Percentiles rank a stretch among this genome's conserved stretches.
phyloP scores from a whole-genome alignment of 208 protist genomes.

The Trypanosoma vivax region DNA sequence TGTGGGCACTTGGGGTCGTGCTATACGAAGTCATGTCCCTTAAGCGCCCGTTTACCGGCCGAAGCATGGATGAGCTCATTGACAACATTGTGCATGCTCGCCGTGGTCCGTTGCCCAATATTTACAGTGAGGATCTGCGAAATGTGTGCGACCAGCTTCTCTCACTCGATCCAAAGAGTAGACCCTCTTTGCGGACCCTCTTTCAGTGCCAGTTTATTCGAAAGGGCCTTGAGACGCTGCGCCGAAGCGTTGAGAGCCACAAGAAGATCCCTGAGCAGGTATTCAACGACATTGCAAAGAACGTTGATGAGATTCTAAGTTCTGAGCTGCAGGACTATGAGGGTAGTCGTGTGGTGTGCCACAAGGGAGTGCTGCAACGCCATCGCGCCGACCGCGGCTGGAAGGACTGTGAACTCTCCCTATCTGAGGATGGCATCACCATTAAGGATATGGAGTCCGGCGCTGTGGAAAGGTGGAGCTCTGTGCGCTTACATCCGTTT shows the following conservation, averaged over 20 bases:
- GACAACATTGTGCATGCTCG: slow-evolving; percentile 72
- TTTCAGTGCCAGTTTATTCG: slow-evolving; percentile 70
- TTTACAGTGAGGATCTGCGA: slow-evolving; percentile 40
- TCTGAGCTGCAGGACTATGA: slow-evolving; percentile 34
- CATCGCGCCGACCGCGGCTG: slow-evolving; percentile 72
- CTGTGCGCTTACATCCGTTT: slow-evolving; percentile 69
- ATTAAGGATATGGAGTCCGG: slow-evolving; percentile 35
- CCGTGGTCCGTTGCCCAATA: slow-evolving; percentile 34
- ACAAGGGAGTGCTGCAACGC: slow-evolving; percentile 45
- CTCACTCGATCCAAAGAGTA: slow-evolving; percentile 45
- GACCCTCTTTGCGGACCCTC: slow-evolving; percentile 52
- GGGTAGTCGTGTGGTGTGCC: slow-evolving; percentile 24
- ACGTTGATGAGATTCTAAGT: slow-evolving; percentile 48
- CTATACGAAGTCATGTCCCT: slow-evolving; percentile 84
- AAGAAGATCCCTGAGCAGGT: slow-evolving; percentile 53
- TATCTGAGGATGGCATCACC: slow-evolving; percentile 37
- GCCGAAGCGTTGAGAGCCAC: slow-evolving; percentile 71
- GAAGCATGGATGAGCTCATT: slow-evolving; percentile 84
- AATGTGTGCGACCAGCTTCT: slow-evolving; percentile 55
- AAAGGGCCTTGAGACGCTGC: slow-evolving; percentile 54
- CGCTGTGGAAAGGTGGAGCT: slow-evolving; percentile 49
- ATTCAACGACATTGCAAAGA: slow-evolving; percentile 47
- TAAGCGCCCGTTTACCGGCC: slow-evolving; percentile 72
- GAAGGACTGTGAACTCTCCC: slow-evolving; percentile 66
- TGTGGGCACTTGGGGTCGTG: slow-evolving; percentile 87